These are phyloP conservation scores for Aspergillus ruber DNA, from an alignment of 2,329 filamentous ascomycete genomes.

Conservation along the genomic window DNA sequence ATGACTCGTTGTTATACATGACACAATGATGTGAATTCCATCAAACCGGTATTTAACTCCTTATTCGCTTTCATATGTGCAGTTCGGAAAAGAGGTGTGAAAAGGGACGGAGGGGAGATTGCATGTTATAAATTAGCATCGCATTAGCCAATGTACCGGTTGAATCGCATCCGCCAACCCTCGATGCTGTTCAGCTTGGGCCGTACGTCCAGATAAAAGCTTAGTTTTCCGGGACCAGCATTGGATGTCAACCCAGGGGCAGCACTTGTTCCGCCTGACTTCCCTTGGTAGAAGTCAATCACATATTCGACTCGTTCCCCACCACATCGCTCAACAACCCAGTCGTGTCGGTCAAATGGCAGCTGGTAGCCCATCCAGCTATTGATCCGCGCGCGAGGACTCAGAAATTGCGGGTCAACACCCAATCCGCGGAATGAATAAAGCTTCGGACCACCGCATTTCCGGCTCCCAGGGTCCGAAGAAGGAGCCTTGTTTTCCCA, in stretches of 20 bases:
- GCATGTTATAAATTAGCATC: background rate
- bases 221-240: slow-evolving; percentile 41
- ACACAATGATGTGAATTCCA: slow-evolving; percentile 20
- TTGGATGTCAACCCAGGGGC: slow-evolving; percentile 23
- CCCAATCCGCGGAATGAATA: slow-evolving; percentile 70
- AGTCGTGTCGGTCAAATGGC: slow-evolving; percentile 95
- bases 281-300: slow-evolving; percentile 94
- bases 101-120: background rate
- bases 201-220: slow-evolving; percentile 60
- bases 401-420: slow-evolving; percentile 52
- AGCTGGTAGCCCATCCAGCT: slow-evolving; percentile 78
- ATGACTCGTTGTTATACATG: slow-evolving; percentile 27
- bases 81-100: slow-evolving; percentile 1
- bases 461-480: slow-evolving; percentile 53
- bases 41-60: slow-evolving; percentile 18
- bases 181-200: slow-evolving; percentile 60
- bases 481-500: slow-evolving; percentile 70
- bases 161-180: slow-evolving; percentile 52
- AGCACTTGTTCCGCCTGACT: slow-evolving; percentile 28
- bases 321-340: slow-evolving; percentile 90
- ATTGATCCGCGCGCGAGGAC: slow-evolving; percentile 76
- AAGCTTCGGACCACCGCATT: slow-evolving; percentile 71
- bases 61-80: slow-evolving; percentile 20
- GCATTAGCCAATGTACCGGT: slow-evolving; percentile 42
- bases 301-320: slow-evolving; percentile 74